These are phyloP conservation scores for Teratosphaeria zuluensis DNA, from an alignment of 2,329 filamentous ascomycete genomes.

Conservation along the genomic window DNA sequence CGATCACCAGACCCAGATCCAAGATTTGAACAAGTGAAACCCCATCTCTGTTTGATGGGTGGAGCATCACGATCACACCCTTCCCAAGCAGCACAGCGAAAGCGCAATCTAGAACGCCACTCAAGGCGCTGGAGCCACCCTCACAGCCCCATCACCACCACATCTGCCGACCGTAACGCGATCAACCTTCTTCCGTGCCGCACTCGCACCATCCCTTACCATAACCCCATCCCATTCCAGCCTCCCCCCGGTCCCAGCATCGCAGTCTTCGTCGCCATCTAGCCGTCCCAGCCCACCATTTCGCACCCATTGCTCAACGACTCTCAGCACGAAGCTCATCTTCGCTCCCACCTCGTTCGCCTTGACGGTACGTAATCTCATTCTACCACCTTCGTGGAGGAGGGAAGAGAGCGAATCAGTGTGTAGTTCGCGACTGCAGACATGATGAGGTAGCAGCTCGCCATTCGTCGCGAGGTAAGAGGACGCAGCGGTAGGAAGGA, in stretches of 20 bases:
- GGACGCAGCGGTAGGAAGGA: conserved; percentile 62
- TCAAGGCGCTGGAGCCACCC: background rate
- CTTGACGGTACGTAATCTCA: conserved; percentile 46
- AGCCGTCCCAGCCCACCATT: conserved; percentile 57
- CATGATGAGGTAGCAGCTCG: conserved; percentile 52
- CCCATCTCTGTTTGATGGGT: too few species aligned
- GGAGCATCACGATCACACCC: too few species aligned
- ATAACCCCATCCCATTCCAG: conserved; percentile 36
- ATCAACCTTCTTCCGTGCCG: conserved; percentile 29
- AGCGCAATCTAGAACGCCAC: background rate
- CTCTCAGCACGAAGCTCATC: conserved; percentile 59
- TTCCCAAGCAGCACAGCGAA: background rate
- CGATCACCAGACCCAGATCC: background rate
- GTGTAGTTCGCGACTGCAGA: conserved; percentile 60
- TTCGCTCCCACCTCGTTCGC: conserved; percentile 67
- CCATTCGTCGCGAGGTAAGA: conserved; percentile 54
- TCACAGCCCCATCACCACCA: conserved; percentile 31
- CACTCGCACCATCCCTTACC: conserved; percentile 30
- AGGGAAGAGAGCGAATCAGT: conserved; percentile 65
- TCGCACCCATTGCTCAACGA: conserved; percentile 61
- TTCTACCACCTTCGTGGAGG: conserved; percentile 48
- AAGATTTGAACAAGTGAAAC: too few species aligned
- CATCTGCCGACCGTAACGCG: conserved; percentile 40
- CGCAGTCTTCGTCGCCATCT: conserved; percentile 22
- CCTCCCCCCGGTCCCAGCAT: conserved; percentile 17